Evolutionary conservation across 140 eudicot species (phyloP).

Genomic region (Flaveria floridana): DNA sequence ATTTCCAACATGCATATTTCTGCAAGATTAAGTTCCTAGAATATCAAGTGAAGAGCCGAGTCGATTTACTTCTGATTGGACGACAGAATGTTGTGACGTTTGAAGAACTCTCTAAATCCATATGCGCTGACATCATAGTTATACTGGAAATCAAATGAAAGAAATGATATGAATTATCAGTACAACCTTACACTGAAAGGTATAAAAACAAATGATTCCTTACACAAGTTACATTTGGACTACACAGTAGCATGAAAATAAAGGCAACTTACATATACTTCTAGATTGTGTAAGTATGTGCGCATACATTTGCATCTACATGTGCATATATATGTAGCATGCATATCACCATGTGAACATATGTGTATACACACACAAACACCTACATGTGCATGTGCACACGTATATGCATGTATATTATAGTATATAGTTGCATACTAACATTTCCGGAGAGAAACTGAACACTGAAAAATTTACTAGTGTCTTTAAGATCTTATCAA

Average conservation of each 20-base stretch:
- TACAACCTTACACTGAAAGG: neutral
- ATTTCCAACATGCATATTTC: neutral
- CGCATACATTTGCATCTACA: neutral
- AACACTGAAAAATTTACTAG: neutral
- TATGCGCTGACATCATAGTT: conserved; percentile 74
- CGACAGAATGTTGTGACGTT: conserved; percentile 60
- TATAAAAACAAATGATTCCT: neutral
- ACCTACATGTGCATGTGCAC: neutral
- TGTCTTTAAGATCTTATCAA: neutral
- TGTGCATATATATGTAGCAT: neutral
- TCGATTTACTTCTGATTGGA: conserved; percentile 25
- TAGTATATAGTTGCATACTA: neutral
- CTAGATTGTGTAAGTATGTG: neutral
- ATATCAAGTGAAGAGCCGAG: neutral
- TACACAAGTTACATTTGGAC: neutral
- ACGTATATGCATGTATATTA: neutral
- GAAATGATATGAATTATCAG: conserved; percentile 9
- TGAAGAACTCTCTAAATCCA: conserved; percentile 89
- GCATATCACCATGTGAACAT: neutral
- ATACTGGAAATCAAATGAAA: conserved; percentile 48
- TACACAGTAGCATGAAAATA: neutral
- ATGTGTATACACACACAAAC: neutral
- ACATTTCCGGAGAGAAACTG: neutral
- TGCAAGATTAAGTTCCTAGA: conserved; percentile 1
- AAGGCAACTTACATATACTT: neutral